Conservation (phyloP, 805 yeast species). For the Yarrowia porcina region DNA sequence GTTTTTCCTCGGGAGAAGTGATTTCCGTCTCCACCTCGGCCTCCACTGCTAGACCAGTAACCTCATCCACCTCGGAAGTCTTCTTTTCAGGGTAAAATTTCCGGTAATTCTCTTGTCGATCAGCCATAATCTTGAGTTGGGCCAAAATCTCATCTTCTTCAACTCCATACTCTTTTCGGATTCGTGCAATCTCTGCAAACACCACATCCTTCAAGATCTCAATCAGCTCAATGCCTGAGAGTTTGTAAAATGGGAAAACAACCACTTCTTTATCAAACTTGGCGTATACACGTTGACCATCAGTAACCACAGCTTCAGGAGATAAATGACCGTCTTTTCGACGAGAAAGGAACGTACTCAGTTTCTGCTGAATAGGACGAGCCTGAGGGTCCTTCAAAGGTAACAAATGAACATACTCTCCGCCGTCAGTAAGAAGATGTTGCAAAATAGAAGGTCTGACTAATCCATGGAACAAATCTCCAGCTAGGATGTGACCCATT, state of each 20-base stretch:
- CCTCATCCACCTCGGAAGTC: background rate
- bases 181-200: background rate
- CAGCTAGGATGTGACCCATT: background rate
- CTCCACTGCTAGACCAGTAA: background rate
- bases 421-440: background rate
- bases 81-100: background rate
- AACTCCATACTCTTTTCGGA: background rate
- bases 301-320: background rate
- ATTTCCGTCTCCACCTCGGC: background rate
- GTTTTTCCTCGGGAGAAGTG: background rate
- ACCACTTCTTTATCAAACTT: background rate
- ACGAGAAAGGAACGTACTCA: background rate
- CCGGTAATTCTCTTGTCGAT: background rate
- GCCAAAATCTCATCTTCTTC: background rate
- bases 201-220: background rate
- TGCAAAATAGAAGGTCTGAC: background rate
- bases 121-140: background rate
- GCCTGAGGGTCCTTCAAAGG: background rate
- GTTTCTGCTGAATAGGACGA: background rate
- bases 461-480: background rate
- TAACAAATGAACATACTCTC: background rate
- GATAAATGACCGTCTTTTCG: background rate
- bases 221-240: background rate
- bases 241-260: background rate
- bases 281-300: background rate